Base-by-base conservation (phyloP, 495 filamentous ascomycete genomes). In the Neurospora terricola region DNA sequence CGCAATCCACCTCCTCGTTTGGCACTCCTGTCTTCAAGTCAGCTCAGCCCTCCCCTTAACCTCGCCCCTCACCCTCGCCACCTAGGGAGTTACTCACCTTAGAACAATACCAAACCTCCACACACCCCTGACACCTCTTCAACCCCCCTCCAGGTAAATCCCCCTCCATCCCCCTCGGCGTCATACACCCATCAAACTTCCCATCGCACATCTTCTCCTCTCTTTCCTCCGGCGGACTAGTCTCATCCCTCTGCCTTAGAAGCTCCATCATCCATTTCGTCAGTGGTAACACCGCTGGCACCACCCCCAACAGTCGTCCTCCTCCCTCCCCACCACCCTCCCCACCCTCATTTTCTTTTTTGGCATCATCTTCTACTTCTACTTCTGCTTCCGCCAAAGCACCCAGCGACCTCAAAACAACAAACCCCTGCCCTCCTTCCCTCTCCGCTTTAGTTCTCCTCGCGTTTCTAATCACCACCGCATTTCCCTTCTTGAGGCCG, bases 101-200 rank as follows among this genome's bases (percentile, higher is more conserved):
- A 3, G 77, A 74, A 70, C 83, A 86, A 77, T 86, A 86, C 76
- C 76, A 75, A 3, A 77, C 79, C 73, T 75, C 76, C 36, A 81
- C 77, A 62, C 84, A 86, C 36, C 81, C 84, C 30, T 79, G 83
- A 75, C 84, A 86, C 73, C 75, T 80, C 77, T 73, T 75, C 69
- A 85, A 71, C 72, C 70, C 68, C 43, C 23, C 69, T 23, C 38
- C 62, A 45, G 45, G 38, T 72, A 18, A 3, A 1, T 42, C 71
- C 27, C 70, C 70, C 27, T 45, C 76, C 74, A 76, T 72, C 6
- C 79, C 79, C 12, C 11, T 27, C 18, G 42, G 36, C 12, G 59
- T 34, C 39, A 8, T 0, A 72, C 48, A 72, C 9, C 21, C 18
- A 72, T n/a, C 71, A 69, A 30, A 69, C 18, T 21, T 72, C n/a